These are phyloP conservation scores for Globisporangium nodosum DNA, from an alignment of 352 stramenopile genomes.

Conservation along the genomic window DNA sequence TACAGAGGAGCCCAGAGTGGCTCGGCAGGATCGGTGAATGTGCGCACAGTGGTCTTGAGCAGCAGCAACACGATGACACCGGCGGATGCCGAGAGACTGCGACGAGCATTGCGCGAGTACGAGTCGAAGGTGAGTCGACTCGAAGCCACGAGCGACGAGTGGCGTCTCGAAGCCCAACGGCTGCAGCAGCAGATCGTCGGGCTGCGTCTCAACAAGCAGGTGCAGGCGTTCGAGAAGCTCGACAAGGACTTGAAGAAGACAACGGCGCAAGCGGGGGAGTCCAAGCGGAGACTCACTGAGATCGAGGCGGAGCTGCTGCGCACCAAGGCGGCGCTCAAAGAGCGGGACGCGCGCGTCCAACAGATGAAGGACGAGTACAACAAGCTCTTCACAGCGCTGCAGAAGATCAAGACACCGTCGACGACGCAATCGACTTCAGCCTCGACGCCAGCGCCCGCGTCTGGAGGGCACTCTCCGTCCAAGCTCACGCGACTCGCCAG, in stretches of 20 bases:
- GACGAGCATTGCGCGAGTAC: constrained; percentile 46
- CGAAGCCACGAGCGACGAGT: constrained; percentile 35
- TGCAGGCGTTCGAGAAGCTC: constrained; percentile 39
- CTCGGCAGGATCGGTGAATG: not conserved
- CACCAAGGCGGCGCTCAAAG: constrained; percentile 40
- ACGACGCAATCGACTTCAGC: not conserved
- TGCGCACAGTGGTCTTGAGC: not conserved
- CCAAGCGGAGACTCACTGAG: constrained; percentile 23
- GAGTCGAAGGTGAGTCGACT: constrained; percentile 40
- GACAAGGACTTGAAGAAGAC: constrained; percentile 41
- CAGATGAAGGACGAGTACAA: constrained; percentile 74
- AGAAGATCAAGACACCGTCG: constrained; percentile 48
- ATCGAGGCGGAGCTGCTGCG: constrained; percentile 49
- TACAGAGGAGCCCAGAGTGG: not conserved
- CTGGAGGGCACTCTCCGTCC: not conserved
- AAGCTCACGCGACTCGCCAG: constrained; percentile 1
- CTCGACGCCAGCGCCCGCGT: not conserved
- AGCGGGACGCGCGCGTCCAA: constrained; percentile 39
- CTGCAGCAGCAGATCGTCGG: constrained; percentile 52
- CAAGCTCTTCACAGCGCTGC: constrained; percentile 57
- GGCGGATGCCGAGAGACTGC: constrained; percentile 46
- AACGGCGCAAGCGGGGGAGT: constrained; percentile 23
- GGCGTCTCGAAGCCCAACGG: constrained; percentile 29
- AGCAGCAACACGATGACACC: constrained; percentile 8
- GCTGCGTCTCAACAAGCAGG: constrained; percentile 42